A percentile compares a stretch with the other conserved stretches of the same genome.
phyloP scores from a whole-genome alignment of 352 stramenopile genomes.

The Globisporangium nunn region DNA sequence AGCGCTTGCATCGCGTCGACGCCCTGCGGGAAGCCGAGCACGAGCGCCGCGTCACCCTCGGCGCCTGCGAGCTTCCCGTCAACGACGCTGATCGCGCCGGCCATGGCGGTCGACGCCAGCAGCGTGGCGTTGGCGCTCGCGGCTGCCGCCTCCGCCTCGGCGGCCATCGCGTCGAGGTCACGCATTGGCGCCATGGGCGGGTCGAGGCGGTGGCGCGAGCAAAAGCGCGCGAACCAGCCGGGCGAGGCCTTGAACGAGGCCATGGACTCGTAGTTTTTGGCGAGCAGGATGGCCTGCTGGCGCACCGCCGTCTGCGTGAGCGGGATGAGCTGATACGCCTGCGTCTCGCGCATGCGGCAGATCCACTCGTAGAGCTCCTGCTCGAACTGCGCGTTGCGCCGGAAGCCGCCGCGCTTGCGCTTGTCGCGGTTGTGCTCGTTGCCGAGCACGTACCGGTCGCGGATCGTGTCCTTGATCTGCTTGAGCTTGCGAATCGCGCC shows the following conservation, averaged over 20 bases:
- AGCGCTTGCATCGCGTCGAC: conserved; percentile 10
- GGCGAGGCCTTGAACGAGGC: conserved; percentile 80
- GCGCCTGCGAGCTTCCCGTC: conserved; percentile 1
- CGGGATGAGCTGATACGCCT: conserved; percentile 78
- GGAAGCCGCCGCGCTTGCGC: conserved; percentile 79
- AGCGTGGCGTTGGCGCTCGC: conserved; percentile 5
- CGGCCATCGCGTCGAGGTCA: conserved; percentile 3
- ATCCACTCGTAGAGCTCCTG: conserved; percentile 86
- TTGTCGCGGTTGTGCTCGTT: conserved; percentile 85
- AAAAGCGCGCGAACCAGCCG: conserved; percentile 85
- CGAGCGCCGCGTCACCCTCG: conserved; percentile 4
- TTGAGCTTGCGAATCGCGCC: conserved; percentile 85
- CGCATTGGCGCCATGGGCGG: conserved; percentile 28
- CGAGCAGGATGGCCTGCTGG: conserved; percentile 75
- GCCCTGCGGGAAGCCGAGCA: conserved; percentile 8
- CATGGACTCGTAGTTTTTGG: conserved; percentile 84
- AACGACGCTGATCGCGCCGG: not conserved
- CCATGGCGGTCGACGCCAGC: not conserved
- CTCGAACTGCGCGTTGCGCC: conserved; percentile 79
- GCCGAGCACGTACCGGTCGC: conserved; percentile 74
- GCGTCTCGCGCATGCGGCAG: conserved; percentile 69
- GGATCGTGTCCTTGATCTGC: conserved; percentile 82
- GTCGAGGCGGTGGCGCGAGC: conserved; percentile 75
- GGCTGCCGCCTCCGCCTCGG: conserved; percentile 7
- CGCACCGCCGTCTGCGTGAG: conserved; percentile 80